Conservation (phyloP, 805 yeast genomes). For the Saturnispora kantuleensis region DNA sequence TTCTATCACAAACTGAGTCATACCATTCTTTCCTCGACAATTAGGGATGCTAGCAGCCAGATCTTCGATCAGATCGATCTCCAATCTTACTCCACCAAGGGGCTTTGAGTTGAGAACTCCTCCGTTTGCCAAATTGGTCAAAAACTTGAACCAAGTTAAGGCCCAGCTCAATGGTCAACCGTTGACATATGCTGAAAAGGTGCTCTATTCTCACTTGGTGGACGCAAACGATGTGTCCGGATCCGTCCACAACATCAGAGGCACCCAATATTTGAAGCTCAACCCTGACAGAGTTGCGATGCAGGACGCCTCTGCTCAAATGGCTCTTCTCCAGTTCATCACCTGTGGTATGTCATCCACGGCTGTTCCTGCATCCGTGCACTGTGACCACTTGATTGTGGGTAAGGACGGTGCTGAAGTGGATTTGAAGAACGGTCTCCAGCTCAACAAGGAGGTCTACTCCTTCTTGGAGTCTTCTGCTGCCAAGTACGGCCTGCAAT, state of each 20-base stretch:
- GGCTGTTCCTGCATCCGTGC: slow-evolving; percentile 92
- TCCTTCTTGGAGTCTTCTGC: slow-evolving; percentile 86
- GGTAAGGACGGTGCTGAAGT: slow-evolving; percentile 85
- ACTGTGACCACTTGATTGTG: slow-evolving; percentile 96
- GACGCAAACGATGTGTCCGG: slow-evolving; percentile 79
- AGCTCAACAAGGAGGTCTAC: slow-evolving; percentile 86
- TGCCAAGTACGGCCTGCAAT: slow-evolving; percentile 92
- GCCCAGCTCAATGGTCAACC: slow-evolving; percentile 37
- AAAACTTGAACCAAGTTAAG: slow-evolving; percentile 41
- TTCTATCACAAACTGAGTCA: no score
- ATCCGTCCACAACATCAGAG: slow-evolving; percentile 43
- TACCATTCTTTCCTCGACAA: no score
- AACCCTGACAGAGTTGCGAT: slow-evolving; percentile 98
- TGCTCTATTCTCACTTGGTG: slow-evolving; percentile 89
- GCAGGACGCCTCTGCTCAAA: slow-evolving; percentile 98
- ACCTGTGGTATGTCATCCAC: slow-evolving; percentile 87
- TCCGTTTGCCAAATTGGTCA: slow-evolving; percentile 70
- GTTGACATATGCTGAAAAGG: slow-evolving; percentile 90
- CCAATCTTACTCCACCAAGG: slow-evolving; percentile 32
- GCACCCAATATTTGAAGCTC: slow-evolving; percentile 82
- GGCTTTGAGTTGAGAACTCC: slow-evolving; percentile 69
- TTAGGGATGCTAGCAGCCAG: background rate
- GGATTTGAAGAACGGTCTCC: slow-evolving; percentile 80
- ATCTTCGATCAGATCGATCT: background rate
- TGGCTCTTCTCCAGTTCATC: slow-evolving; percentile 96